Evolutionary conservation across 495 filamentous ascomycete species (phyloP).

Genomic region (Trichoderma virens): DNA sequence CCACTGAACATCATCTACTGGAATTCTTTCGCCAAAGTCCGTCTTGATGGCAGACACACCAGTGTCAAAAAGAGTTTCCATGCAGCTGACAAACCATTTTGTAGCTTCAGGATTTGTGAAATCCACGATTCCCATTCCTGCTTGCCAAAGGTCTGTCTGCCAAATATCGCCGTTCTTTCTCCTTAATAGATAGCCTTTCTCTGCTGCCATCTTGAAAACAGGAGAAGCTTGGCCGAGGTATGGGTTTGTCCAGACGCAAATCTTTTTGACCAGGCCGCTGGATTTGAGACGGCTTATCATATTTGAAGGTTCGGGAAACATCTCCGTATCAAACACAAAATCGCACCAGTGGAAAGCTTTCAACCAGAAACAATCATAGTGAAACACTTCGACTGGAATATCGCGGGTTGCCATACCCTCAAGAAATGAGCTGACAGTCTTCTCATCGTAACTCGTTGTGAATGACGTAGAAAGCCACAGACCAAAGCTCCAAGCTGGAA

Average conservation of each 20-base stretch:
- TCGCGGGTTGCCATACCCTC: conserved; percentile 58
- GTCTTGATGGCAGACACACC: conserved; percentile 68
- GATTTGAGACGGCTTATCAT: conserved; percentile 55
- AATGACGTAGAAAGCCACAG: conserved; percentile 66
- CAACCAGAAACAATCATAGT: conserved; percentile 64
- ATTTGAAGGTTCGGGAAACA: conserved; percentile 60
- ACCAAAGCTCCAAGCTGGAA: conserved; percentile 64
- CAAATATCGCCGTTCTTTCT: conserved; percentile 61
- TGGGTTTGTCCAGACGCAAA: conserved; percentile 67
- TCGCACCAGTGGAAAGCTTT: conserved; percentile 66
- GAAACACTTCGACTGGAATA: conserved; percentile 62
- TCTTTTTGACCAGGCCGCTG: conserved; percentile 47
- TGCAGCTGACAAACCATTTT: conserved; percentile 50
- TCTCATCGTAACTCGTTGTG: conserved; percentile 62
- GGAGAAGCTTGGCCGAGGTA: conserved; percentile 62
- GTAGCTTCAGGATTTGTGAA: conserved; percentile 64
- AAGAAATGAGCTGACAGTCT: conserved; percentile 58
- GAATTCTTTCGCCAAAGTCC: conserved; percentile 67
- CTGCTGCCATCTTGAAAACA: conserved; percentile 54
- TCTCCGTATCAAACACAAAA: conserved; percentile 59
- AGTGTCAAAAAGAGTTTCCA: conserved; percentile 53
- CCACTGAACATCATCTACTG: conserved; percentile 52
- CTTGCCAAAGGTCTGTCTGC: conserved; percentile 71
- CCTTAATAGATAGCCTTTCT: conserved; percentile 62
- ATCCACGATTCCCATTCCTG: conserved; percentile 66